phyloP scores from a whole-genome alignment of 148 eudicot species.

The Selenicereus undatus region DNA sequence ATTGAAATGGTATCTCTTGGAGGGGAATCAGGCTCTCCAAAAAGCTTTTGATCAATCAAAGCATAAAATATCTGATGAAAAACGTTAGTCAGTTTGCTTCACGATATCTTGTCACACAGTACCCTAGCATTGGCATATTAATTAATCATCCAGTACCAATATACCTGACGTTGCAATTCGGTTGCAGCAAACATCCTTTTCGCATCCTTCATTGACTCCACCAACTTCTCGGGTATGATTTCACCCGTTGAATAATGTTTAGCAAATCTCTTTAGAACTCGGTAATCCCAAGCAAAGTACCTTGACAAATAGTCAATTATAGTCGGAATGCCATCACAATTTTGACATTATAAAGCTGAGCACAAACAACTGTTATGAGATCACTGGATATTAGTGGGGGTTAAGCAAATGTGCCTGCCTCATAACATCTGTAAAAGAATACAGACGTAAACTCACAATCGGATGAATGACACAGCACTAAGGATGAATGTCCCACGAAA shows the following conservation, averaged over 20 bases:
- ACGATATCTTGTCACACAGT: not conserved
- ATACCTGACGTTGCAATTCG: conserved; percentile 92
- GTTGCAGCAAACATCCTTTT: conserved; percentile 90
- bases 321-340: not conserved
- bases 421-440: not conserved
- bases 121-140: not conserved
- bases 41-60: conserved; percentile 75
- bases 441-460: not conserved
- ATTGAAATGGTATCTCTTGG: conserved; percentile 53
- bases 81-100: conserved; percentile 7
- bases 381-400: not conserved
- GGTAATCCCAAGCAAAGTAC: conserved; percentile 96
- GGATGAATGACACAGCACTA: not conserved
- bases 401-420: not conserved
- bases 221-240: conserved; percentile 74
- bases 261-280: conserved; percentile 78
- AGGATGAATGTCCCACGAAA: not conserved
- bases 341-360: not conserved
- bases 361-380: not conserved
- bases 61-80: conserved; percentile 75
- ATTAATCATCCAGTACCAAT: conserved; percentile 5
- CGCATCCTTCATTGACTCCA: conserved; percentile 63
- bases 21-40: conserved; percentile 50
- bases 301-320: conserved; percentile 30
- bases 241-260: conserved; percentile 88